Conservation (phyloP, 1,284 basidiomycete genomes). For the Stygiomarasmius scandens region DNA sequence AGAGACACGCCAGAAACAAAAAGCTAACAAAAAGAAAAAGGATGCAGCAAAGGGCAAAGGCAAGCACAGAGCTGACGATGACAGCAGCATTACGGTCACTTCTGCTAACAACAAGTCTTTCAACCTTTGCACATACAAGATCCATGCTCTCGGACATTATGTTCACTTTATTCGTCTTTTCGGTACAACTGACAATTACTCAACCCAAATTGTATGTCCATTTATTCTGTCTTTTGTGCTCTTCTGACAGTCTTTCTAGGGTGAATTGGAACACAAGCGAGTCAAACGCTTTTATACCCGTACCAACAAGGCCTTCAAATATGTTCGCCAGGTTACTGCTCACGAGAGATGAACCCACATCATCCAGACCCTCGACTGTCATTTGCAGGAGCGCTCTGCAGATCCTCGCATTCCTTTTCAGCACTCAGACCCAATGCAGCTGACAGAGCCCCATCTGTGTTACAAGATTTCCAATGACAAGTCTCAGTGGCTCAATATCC, state of each 20-base stretch:
- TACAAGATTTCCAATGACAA: slow-evolving; percentile 18
- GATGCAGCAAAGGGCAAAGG: no score
- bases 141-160: slow-evolving; percentile 13
- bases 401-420: background rate
- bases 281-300: slow-evolving; percentile 33
- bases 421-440: slow-evolving; percentile 18
- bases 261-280: slow-evolving; percentile 33
- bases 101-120: slow-evolving; percentile 1
- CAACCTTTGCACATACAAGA: slow-evolving; percentile 18
- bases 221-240: slow-evolving; percentile 17
- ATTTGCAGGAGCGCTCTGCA: background rate
- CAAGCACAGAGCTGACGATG: no score
- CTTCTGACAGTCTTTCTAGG: slow-evolving; percentile 20
- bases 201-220: slow-evolving; percentile 18
- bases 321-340: slow-evolving; percentile 27
- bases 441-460: slow-evolving; percentile 1
- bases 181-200: slow-evolving; percentile 16
- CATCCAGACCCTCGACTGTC: background rate
- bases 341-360: slow-evolving; percentile 17
- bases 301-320: slow-evolving; percentile 33
- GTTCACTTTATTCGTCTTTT: background rate
- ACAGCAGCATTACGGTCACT: background rate
- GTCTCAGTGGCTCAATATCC: background rate
- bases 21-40: background rate
- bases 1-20: background rate